Evolutionary conservation across 495 filamentous ascomycete species (phyloP), one percentile per base, ranked within the genome.

Genomic region (Melanomma pulvis-pyrius): DNA sequence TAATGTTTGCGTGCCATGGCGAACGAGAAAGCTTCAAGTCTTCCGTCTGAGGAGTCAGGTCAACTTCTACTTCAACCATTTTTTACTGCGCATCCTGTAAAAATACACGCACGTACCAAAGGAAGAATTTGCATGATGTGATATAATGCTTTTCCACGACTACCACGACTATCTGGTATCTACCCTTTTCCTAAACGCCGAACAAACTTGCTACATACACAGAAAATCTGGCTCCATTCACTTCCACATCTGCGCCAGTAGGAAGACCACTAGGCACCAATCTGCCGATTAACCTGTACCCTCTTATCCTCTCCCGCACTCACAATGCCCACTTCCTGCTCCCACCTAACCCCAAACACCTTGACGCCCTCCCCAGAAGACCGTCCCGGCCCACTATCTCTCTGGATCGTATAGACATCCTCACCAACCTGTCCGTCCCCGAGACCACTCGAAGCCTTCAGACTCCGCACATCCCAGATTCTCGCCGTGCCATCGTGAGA

Each of bases 271-370:
- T 19, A 25, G 25, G 57, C 8, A 3, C 39, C 57, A 39, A 21
- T 19, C 2, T 55, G 88, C 55, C 83, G 80, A 79, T 98, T 96
- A 63, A 98, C 86, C 80, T 98, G 96, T 68, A 98, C 88, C 79
- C 83, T 84, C 79, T 90, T 92, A 76, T 98, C 94, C 83, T 97
- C 92, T 13, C 92, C 91, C 6, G 80, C 92, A 76, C 90, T 96
- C 24, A 97, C 88, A 75, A 98, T 96, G 8, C 94, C 94, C 46
- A 96, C 82, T 21, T 82, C 80, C 68, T 79, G 78, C 78, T 96
- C 91, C 94, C 94, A 98, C 70, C 81, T 85, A 6, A 98, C 91
- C 19, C 87, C 84, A 80, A 98, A 96, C 48, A 98, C 92, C 83
- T 96, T 96, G 51, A 87, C 84, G 39, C 91, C 91, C 46, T 96